Evolutionary conservation across 2,329 filamentous ascomycete genomes (phyloP).

Genomic region (Fusarium humuli): DNA sequence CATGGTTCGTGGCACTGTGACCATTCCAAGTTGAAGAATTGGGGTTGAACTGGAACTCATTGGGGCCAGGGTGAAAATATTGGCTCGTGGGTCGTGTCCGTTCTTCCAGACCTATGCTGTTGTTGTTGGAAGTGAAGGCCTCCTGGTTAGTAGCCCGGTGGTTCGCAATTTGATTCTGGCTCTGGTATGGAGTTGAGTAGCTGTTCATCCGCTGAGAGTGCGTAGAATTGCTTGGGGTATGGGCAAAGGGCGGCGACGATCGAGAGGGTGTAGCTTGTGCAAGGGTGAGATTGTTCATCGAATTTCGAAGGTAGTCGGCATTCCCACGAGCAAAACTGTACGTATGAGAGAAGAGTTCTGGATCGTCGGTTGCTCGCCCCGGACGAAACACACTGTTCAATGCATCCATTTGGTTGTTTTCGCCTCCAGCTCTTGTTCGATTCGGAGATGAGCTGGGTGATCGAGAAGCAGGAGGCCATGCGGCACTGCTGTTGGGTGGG

Average conservation of each 20-base stretch:
- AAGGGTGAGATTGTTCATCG: slow-evolving; percentile 45
- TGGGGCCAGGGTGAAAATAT: slow-evolving; percentile 40
- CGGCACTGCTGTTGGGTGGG: slow-evolving; percentile 71
- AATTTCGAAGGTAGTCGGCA: slow-evolving; percentile 53
- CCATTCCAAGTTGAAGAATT: slow-evolving; percentile 60
- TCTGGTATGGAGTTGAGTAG: slow-evolving; percentile 56
- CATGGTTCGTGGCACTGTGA: slow-evolving; percentile 45
- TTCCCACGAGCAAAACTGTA: slow-evolving; percentile 49
- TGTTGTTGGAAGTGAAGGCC: slow-evolving; percentile 48
- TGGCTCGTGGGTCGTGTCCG: slow-evolving; percentile 48
- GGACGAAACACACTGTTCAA: not conserved
- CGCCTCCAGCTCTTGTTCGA: slow-evolving; percentile 62
- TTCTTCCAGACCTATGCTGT: slow-evolving; percentile 51
- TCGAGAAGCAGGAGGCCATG: slow-evolving; percentile 65
- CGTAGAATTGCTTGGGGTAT: slow-evolving; percentile 58
- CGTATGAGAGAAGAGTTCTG: slow-evolving; percentile 41
- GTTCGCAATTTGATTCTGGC: slow-evolving; percentile 57
- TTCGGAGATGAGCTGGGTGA: slow-evolving; percentile 70
- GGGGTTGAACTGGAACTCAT: slow-evolving; percentile 61
- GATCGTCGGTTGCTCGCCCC: slow-evolving; percentile 37
- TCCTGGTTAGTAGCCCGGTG: slow-evolving; percentile 6
- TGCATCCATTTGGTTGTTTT: slow-evolving; percentile 52
- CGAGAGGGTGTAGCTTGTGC: slow-evolving; percentile 69
- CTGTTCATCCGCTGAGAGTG: slow-evolving; percentile 61
- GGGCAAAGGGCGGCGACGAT: slow-evolving; percentile 52